A percentile compares a stretch with the other conserved stretches of the same genome.
Evolutionary conservation across 2,329 filamentous ascomycete species (phyloP).

Genomic region (Hysterium pulicare): DNA sequence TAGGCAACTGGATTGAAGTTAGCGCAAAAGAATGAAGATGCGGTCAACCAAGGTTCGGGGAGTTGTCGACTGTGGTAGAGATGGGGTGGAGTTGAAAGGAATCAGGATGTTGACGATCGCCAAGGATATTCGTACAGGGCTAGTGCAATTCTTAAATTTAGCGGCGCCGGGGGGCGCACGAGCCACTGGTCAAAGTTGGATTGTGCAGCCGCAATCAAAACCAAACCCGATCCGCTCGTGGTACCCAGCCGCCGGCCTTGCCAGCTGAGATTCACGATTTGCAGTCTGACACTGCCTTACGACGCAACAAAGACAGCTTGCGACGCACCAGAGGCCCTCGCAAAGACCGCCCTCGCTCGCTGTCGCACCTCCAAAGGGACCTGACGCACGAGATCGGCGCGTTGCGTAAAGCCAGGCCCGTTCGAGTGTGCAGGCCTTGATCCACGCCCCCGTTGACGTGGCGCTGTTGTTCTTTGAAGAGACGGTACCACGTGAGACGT

Average conservation of each 20-base stretch:
- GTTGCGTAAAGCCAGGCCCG: constrained; percentile 6
- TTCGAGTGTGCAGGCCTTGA: constrained; percentile 6
- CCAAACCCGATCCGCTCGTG: constrained; percentile 11
- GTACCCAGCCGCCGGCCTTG: constrained; percentile 23
- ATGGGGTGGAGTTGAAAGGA: neutral
- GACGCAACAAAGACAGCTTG: neutral
- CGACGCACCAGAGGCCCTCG: neutral
- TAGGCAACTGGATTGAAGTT: too few relatives aligned
- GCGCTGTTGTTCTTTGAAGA: constrained; percentile 24
- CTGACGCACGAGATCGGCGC: constrained; percentile 6
- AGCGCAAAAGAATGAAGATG: too few relatives aligned
- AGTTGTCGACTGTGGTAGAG: neutral
- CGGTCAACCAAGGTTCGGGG: too few relatives aligned
- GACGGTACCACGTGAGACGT: neutral
- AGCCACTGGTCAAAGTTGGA: constrained; percentile 1
- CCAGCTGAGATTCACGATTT: constrained; percentile 25
- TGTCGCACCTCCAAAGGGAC: neutral
- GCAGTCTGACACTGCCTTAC: neutral
- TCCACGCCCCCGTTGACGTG: constrained; percentile 29
- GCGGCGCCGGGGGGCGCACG: constrained; percentile 3
- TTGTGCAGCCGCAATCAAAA: constrained; percentile 9
- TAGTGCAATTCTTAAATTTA: constrained; percentile 8
- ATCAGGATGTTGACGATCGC: neutral
- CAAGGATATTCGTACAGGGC: constrained; percentile 1
- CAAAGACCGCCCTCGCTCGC: neutral